phyloP scores from a whole-genome alignment of 2,329 filamentous ascomycete species.

The Camillea tinctor region DNA sequence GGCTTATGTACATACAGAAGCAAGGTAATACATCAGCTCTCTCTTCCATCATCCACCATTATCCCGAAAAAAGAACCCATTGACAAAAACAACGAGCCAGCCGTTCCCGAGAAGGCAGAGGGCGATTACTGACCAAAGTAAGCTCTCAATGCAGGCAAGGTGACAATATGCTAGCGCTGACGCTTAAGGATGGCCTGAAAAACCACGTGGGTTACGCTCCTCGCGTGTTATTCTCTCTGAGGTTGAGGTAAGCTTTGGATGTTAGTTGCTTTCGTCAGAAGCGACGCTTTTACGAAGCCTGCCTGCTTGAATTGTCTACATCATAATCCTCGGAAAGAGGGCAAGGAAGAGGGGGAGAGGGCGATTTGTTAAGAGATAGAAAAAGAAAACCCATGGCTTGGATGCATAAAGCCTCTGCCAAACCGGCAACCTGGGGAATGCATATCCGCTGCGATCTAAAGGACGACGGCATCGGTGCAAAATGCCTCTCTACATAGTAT shows the following conservation, averaged over 20 bases:
- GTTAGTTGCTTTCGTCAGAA: neutral
- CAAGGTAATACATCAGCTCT: neutral
- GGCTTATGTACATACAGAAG: neutral
- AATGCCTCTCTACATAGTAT: neutral
- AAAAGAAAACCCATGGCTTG: neutral
- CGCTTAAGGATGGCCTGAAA: neutral
- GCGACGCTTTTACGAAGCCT: neutral
- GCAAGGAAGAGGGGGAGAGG: neutral
- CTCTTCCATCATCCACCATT: neutral
- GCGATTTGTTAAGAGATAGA: neutral
- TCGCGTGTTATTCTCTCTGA: neutral
- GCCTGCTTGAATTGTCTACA: neutral
- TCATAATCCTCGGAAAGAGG: no score
- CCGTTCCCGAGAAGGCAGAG: neutral
- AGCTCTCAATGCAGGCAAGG: neutral
- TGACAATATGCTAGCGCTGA: neutral
- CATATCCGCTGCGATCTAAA: neutral
- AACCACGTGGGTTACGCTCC: neutral
- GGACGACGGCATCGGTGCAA: neutral
- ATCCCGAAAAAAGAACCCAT: no score
- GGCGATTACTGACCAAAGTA: neutral
- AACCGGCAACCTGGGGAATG: neutral
- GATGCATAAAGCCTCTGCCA: neutral
- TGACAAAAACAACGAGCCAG: neutral
- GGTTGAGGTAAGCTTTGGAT: neutral